Evolutionary conservation across 2,329 filamentous ascomycete genomes (phyloP).

Genomic region (Cytospora schulzeri): DNA sequence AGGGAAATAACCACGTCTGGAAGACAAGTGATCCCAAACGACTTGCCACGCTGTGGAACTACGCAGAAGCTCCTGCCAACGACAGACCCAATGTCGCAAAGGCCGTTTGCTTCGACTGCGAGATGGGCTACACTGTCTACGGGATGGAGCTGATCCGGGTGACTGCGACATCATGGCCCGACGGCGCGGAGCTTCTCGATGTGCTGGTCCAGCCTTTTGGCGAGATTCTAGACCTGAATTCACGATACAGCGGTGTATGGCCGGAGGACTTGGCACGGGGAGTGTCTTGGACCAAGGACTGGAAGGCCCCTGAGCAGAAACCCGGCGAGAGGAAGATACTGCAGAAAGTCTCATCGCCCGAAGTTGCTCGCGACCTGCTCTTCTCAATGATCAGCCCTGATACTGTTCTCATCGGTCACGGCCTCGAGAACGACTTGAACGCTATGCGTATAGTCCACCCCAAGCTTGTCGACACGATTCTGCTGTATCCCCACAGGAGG

Average conservation of each 20-base stretch:
- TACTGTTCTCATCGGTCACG: conserved; percentile 89
- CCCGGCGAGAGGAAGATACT: conserved; percentile 48
- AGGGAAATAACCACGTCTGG: conserved; percentile 77
- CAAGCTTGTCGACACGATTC: conserved; percentile 79
- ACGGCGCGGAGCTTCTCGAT: conserved; percentile 74
- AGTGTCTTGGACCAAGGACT: conserved; percentile 49
- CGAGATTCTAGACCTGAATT: conserved; percentile 87
- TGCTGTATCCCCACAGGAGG: conserved; percentile 77
- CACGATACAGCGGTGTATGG: conserved; percentile 84
- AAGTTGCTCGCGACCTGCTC: conserved; percentile 73
- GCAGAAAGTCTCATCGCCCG: conserved; percentile 74
- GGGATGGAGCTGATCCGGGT: conserved; percentile 89
- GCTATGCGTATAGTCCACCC: conserved; percentile 81
- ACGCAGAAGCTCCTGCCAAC: conserved; percentile 74
- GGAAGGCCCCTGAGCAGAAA: conserved; percentile 33
- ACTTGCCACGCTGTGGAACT: conserved; percentile 78
- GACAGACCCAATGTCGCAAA: conserved; percentile 50
- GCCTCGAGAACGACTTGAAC: conserved; percentile 94
- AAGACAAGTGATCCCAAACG: conserved; percentile 77
- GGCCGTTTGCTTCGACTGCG: conserved; percentile 88
- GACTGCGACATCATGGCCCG: conserved; percentile 86
- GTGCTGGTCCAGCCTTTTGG: conserved; percentile 83
- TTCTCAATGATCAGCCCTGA: conserved; percentile 73
- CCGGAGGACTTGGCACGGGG: conserved; percentile 76
- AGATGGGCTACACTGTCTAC: conserved; percentile 92